Percentiles rank a stretch among this genome's conserved stretches.
phyloP scores from a whole-genome alignment of 805 yeast species.

The Candida coleopterorum region DNA sequence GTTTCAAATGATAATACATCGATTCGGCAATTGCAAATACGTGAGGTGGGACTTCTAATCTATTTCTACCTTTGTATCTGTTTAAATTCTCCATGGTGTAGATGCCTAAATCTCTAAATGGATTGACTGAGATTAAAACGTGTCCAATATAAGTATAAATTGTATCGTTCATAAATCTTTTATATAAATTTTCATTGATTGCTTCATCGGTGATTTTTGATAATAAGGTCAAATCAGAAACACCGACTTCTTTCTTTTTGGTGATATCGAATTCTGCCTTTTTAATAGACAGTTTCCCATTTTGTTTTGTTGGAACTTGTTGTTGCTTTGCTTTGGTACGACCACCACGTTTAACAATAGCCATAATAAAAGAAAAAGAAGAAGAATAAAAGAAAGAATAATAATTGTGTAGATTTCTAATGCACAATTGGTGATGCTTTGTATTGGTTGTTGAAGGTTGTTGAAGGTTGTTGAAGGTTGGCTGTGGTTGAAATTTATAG shows the following conservation, averaged over 20 bases:
- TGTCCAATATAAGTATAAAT: slow-evolving; percentile 94
- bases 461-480: neutral
- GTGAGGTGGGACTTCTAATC: slow-evolving; percentile 97
- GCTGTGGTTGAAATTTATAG: no score
- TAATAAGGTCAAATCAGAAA: slow-evolving; percentile 85
- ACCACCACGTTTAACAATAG: slow-evolving; percentile 70
- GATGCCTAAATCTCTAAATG: slow-evolving; percentile 93
- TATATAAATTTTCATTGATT: slow-evolving; percentile 85
- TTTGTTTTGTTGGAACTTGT: slow-evolving; percentile 49
- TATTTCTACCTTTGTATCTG: slow-evolving; percentile 82
- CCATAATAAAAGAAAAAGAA: slow-evolving; percentile 58
- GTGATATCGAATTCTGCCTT: slow-evolving; percentile 87
- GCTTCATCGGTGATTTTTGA: slow-evolving; percentile 87
- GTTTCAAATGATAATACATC: slow-evolving; percentile 92
- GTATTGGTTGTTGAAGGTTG: no score
- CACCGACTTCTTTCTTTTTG: slow-evolving; percentile 97
- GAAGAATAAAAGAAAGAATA: no score
- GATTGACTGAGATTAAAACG: slow-evolving; percentile 92
- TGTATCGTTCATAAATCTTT: slow-evolving; percentile 82
- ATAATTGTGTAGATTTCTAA: no score
- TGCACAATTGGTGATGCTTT: no score
- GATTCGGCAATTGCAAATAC: slow-evolving; percentile 97
- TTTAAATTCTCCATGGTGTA: slow-evolving; percentile 76
- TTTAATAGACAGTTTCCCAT: slow-evolving; percentile 33
- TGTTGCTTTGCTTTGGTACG: slow-evolving; percentile 50